Conservation (phyloP, 768 basidiomycete genomes). For the Pholiota microspora region DNA sequence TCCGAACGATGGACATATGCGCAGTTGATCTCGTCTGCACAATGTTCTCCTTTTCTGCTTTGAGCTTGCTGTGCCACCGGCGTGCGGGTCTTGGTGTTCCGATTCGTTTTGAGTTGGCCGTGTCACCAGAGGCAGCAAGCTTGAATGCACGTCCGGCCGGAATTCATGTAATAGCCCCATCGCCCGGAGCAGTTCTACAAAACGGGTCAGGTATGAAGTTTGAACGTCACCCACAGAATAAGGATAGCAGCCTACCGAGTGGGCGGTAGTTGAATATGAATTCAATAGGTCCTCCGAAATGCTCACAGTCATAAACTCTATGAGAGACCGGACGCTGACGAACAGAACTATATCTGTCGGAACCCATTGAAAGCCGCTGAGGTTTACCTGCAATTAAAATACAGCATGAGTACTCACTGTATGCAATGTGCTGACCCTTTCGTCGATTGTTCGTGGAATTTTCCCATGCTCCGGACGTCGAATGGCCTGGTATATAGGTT, state of each 20-base stretch:
- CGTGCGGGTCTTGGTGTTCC: too few species aligned
- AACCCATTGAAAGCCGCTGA: background rate
- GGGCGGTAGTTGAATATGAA: background rate
- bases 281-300: background rate
- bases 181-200: background rate
- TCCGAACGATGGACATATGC: too few species aligned
- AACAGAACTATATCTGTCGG: background rate
- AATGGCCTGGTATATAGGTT: background rate
- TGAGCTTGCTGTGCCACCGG: too few species aligned
- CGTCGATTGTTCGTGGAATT: background rate
- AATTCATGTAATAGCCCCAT: background rate
- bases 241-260: background rate
- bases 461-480: background rate
- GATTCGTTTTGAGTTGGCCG: too few species aligned
- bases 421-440: background rate
- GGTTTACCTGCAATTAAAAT: too few species aligned
- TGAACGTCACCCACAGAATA: background rate
- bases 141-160: too few species aligned
- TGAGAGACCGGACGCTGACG: too few species aligned
- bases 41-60: too few species aligned
- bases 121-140: too few species aligned
- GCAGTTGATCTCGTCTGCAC: too few species aligned
- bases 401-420: background rate
- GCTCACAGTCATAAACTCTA: background rate
- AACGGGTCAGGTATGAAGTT: background rate